A percentile compares a stretch with the other conserved stretches of the same genome.
Conservation (phyloP, 257 asterid genomes). For the Cruciata laevipes region DNA sequence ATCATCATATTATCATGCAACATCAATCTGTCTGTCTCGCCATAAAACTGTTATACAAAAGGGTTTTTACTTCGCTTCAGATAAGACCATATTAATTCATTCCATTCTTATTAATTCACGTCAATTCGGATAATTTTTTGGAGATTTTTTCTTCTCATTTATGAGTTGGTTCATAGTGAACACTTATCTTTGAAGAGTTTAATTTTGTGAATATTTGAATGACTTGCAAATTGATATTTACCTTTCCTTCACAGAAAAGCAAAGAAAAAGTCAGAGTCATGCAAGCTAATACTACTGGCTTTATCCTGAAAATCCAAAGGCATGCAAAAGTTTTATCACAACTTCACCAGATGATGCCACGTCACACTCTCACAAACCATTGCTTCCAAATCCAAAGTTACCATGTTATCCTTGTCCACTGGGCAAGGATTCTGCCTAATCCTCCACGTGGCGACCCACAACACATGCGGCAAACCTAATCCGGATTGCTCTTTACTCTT, state of each 20-base stretch:
- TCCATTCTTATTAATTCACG: no score
- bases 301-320: conserved; percentile 10
- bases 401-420: conserved; percentile 15
- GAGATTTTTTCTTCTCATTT: no score
- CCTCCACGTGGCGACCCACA: conserved; percentile 25
- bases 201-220: not conserved
- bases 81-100: no score
- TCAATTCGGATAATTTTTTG: no score
- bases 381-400: conserved; percentile 35
- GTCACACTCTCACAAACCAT: conserved; percentile 27
- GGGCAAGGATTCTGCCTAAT: not conserved
- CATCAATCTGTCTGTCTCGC: no score
- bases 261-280: not conserved
- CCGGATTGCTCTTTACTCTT: conserved; percentile 2
- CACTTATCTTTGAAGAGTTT: not conserved
- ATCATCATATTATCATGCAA: no score
- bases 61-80: no score
- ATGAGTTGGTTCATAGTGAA: not conserved
- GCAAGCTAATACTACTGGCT: not conserved
- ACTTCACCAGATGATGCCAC: conserved; percentile 18
- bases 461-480: conserved; percentile 10
- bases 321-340: conserved; percentile 11
- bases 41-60: no score
- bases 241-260: not conserved
- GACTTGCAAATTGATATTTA: not conserved